Evolutionary conservation across 176 grass and related monocot species (phyloP).

Genomic region (Oropetium thomaeum): DNA sequence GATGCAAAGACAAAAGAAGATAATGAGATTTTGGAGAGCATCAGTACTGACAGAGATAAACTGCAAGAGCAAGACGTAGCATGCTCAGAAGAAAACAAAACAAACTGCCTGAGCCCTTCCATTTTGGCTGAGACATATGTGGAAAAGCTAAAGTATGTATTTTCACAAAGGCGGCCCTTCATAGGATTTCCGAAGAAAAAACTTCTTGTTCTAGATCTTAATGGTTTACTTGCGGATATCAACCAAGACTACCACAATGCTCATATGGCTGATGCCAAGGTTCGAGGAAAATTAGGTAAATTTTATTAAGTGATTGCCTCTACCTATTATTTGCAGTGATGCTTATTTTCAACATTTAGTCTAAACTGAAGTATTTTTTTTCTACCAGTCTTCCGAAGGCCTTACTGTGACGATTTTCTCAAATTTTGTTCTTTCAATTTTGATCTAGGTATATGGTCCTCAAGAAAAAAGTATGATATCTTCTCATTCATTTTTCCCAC

Average conservation of each 20-base stretch:
- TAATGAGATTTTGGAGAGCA: slow-evolving; percentile 18
- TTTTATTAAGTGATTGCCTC: slow-evolving; percentile 4
- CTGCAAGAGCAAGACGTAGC: slow-evolving; percentile 12
- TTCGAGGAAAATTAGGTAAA: slow-evolving; percentile 78
- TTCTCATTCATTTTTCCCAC: slow-evolving; percentile 9
- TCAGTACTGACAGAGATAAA: slow-evolving; percentile 15
- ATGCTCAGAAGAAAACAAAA: neutral
- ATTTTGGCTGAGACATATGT: slow-evolving; percentile 20
- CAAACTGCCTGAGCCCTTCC: slow-evolving; percentile 14
- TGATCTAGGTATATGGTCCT: slow-evolving; percentile 76
- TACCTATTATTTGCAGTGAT: slow-evolving; percentile 29
- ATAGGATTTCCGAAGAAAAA: slow-evolving; percentile 46
- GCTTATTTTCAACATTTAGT: slow-evolving; percentile 8
- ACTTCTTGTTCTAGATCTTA: slow-evolving; percentile 94
- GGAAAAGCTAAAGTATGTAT: slow-evolving; percentile 23
- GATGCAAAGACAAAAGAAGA: neutral
- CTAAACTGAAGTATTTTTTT: neutral
- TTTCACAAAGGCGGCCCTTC: slow-evolving; percentile 26
- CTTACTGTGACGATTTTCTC: slow-evolving; percentile 76
- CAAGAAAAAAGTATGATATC: slow-evolving; percentile 57
- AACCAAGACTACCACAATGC: slow-evolving; percentile 46
- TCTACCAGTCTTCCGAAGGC: slow-evolving; percentile 71
- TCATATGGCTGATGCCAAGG: slow-evolving; percentile 60
- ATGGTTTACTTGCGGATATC: slow-evolving; percentile 93
- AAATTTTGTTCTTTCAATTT: slow-evolving; percentile 66